Base-by-base conservation (phyloP, 2,329 filamentous ascomycete species). In the Teratosphaeriaceae sp. region DNA sequence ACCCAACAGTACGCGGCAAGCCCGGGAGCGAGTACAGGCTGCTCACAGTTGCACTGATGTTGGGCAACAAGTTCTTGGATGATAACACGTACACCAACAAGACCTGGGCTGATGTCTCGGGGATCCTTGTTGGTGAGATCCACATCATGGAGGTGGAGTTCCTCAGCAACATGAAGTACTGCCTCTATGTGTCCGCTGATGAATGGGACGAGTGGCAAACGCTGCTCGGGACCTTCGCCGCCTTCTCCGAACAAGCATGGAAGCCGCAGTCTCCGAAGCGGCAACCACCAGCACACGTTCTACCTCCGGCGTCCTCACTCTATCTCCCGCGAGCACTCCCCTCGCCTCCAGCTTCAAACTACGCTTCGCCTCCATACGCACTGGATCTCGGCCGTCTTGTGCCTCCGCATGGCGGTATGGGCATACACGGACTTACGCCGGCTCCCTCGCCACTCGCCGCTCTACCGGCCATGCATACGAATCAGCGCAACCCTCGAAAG, bases 71-170 rank as follows among this genome's bases (percentile, higher is more conserved):
- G 71, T 98, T 97, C 62, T 71, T 98, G 56, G 92, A 98, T 61
- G 92, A 98, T 65, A 98, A 97, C 64, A 97, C 92, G 0, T 98
- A 98, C 67, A 97, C 92, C 27, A 98, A 98, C 71, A 96, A 97
- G 72, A 98, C 92, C 0, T 98, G 92, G 92, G 92, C 90, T 2
- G 92, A 98, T 58, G 92, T 98, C 9, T 97, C 92, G 1, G 85
- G 86, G 34, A 95, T 98, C 48, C 82, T 86, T 1, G 90, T 97
- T 11, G 81, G 84, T 47, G 92, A 98, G 65, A 95, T 98, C 40
- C 92, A 98, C 63, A 85, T 96, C 34, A 98, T 98, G 92, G 92
- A 98, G 64, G 92, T 98, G n/a, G 92, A 98, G 64, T 98, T 98
- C 57, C 72, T 98, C 50, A 96, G 90, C 72, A 97, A 97, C 65